phyloP scores from a whole-genome alignment of 805 yeast species.

The Pichia nakasei region DNA sequence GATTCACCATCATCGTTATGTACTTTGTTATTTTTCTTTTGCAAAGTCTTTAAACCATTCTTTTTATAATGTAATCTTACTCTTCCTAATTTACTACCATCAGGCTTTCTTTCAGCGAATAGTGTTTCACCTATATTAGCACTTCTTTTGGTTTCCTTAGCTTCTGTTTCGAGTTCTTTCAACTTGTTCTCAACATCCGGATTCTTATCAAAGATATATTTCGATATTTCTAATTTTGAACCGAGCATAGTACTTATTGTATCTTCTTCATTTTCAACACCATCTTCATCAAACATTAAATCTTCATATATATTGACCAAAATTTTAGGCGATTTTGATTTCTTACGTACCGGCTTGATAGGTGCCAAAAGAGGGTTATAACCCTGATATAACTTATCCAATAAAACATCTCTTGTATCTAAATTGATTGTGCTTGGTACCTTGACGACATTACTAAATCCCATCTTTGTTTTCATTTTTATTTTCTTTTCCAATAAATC shows the following conservation, averaged over 20 bases:
- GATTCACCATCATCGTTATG: not conserved
- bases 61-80: slow-evolving; percentile 7
- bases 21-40: slow-evolving; percentile 4
- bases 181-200: slow-evolving; percentile 13
- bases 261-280: slow-evolving; percentile 4
- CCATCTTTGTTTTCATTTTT: slow-evolving; percentile 14
- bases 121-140: not conserved
- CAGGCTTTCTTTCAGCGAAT: not conserved
- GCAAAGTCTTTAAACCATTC: not conserved
- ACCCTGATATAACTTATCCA: slow-evolving; percentile 29
- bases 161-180: slow-evolving; percentile 6
- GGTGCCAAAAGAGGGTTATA: slow-evolving; percentile 28
- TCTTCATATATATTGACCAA: slow-evolving; percentile 28
- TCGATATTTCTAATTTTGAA: slow-evolving; percentile 16
- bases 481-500: not conserved
- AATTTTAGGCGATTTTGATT: slow-evolving; percentile 19
- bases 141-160: not conserved
- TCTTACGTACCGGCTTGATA: slow-evolving; percentile 14
- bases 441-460: slow-evolving; percentile 27
- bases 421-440: slow-evolving; percentile 27
- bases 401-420: slow-evolving; percentile 26
- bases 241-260: slow-evolving; percentile 9
- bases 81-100: slow-evolving; percentile 4
- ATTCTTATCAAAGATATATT: slow-evolving; percentile 12
- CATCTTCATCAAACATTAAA: slow-evolving; percentile 8